Evolutionary conservation across 306 rosid species (phyloP).

Genomic region (Cicer arietinum): DNA sequence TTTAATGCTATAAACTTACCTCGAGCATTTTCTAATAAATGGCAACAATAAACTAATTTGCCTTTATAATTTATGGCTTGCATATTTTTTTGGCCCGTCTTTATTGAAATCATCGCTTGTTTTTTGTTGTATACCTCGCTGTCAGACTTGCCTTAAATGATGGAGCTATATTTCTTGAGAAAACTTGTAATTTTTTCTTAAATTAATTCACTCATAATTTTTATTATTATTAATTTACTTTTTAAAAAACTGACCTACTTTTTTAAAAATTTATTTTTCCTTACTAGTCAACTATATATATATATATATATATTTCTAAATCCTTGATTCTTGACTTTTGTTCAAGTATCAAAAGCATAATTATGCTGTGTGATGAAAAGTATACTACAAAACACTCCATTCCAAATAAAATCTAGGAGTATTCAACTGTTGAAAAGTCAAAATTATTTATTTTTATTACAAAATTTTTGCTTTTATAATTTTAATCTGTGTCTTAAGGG

Average conservation of each 20-base stretch:
- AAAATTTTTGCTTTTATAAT: too few relatives aligned
- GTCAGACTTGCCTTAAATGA: not conserved
- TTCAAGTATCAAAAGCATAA: not conserved
- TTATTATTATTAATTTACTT: not conserved
- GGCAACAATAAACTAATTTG: conserved; percentile 39
- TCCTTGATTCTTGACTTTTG: too few relatives aligned
- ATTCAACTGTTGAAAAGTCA: too few relatives aligned
- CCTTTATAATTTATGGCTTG: conserved; percentile 30
- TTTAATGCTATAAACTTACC: conserved; percentile 38
- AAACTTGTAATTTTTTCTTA: not conserved
- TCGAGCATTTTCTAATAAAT: conserved; percentile 47
- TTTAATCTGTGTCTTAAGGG: too few relatives aligned
- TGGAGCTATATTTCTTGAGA: not conserved
- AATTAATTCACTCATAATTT: not conserved
- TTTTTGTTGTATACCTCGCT: not conserved
- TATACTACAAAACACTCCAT: not conserved
- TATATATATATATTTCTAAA: not conserved
- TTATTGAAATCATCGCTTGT: not conserved
- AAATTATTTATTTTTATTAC: too few relatives aligned
- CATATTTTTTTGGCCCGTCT: not conserved
- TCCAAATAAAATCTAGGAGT: not conserved
- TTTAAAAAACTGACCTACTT: too few relatives aligned
- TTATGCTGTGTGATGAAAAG: not conserved
- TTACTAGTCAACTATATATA: too few relatives aligned
- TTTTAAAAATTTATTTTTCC: too few relatives aligned